A percentile compares a stretch with the other conserved stretches of the same genome.
These are phyloP conservation scores for Pestalotiopsis fici DNA, from an alignment of 2,329 filamentous ascomycete species.

Conservation along the genomic window DNA sequence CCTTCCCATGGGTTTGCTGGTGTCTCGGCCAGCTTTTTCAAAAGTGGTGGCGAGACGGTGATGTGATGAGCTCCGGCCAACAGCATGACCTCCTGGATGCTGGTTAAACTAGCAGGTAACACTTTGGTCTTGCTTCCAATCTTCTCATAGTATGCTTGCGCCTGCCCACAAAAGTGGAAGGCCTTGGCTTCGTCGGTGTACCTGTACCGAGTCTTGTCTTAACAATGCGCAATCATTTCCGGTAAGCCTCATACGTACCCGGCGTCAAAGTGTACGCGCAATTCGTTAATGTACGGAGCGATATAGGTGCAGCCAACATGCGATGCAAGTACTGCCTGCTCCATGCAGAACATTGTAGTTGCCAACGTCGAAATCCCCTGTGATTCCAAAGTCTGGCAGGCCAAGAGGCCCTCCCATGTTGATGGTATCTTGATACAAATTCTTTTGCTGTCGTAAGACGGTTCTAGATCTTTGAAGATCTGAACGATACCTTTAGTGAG, in stretches of 20 bases:
- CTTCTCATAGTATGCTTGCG: slow-evolving; percentile 52
- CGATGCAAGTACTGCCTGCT: slow-evolving; percentile 52
- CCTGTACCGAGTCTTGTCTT: slow-evolving; percentile 27
- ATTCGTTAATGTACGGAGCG: slow-evolving; percentile 66
- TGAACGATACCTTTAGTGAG: slow-evolving; percentile 46
- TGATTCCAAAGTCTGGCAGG: slow-evolving; percentile 54
- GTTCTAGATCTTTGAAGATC: slow-evolving; percentile 45
- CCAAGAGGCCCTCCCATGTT: slow-evolving; percentile 65
- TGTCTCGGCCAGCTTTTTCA: slow-evolving; percentile 45
- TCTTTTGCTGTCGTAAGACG: slow-evolving; percentile 44
- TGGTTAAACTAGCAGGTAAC: slow-evolving; percentile 58
- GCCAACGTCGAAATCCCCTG: slow-evolving; percentile 60
- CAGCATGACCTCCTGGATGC: slow-evolving; percentile 56
- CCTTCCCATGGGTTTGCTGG: slow-evolving; percentile 31
- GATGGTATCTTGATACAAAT: slow-evolving; percentile 65
- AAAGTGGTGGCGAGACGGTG: slow-evolving; percentile 55
- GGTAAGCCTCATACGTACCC: slow-evolving; percentile 31
- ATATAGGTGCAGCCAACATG: slow-evolving; percentile 62
- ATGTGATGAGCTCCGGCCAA: slow-evolving; percentile 60
- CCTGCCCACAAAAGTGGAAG: slow-evolving; percentile 49
- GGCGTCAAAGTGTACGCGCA: slow-evolving; percentile 61
- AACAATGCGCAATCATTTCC: too few relatives aligned
- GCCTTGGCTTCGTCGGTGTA: slow-evolving; percentile 50
- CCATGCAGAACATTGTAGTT: slow-evolving; percentile 59
- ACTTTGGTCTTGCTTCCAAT: slow-evolving; percentile 47